Base-by-base conservation (phyloP, 2,329 filamentous ascomycete genomes). In the Mycosphaerella arachidis region DNA sequence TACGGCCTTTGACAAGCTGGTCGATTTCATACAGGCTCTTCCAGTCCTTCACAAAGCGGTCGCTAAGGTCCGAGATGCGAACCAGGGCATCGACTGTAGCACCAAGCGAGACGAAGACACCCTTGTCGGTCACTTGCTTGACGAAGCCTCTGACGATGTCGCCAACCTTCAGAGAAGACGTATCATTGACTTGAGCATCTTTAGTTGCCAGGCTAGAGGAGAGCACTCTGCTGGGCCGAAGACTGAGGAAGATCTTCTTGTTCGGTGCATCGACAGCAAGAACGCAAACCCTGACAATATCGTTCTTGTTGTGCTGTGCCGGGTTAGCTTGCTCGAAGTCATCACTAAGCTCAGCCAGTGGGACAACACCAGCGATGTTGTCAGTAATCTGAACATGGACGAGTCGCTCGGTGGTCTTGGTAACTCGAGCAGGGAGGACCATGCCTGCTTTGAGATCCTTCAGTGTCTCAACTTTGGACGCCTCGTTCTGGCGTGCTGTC, bases 31-130 rank as follows among this genome's bases (percentile, higher is more conserved):
- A 97, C 48, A 87, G 81, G 37, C 90, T 85, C 77, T 96, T 95
- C 94, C 94, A 99, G 62, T 97, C 91, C 75, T 97, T 97, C 69
- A 99, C 78, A 73, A 87, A 99, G 7, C 85, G 84, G 73, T 99
- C 94, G 0, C 92, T 96, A 13, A 99, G 82, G 73, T 97, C 92
- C 9, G 89, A 85, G 56, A 97, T 88, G 67, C 90, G 88, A 52
- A 96, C 89, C 69, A 92, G 88, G 0, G 87, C 92, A 53, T 89
- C 90, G 18, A 96, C 82, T 63, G 88, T 86, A 18, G 90, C 89
- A 48, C 92, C 92, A 3, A 99, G 81, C 29, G 87, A 83, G 51
- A 99, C 84, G 69, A 97, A 96, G 1, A 99, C 76, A 56, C 94
- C 94, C 73, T 92, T 93, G 66, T 96, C 91, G 0, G 90, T 84